Conservation (phyloP, 2,329 filamentous ascomycete species). For the Graphilbum ipis-grandicollis region DNA sequence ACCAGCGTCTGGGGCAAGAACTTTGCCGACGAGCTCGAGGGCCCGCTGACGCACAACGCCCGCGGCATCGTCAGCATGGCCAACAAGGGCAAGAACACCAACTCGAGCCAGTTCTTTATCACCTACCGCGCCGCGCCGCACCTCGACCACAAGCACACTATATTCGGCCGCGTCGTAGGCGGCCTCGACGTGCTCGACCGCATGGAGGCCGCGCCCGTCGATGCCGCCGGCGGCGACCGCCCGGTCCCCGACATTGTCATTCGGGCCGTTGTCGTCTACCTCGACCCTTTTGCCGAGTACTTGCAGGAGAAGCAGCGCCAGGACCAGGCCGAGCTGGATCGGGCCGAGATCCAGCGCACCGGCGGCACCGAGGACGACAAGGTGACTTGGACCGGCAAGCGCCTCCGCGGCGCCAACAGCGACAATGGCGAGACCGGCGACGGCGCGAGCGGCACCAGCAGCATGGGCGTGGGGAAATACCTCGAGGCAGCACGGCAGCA, state of each 20-base stretch:
- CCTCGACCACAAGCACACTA: constrained; percentile 90
- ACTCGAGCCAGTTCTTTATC: constrained; percentile 90
- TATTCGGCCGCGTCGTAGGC: constrained; percentile 75
- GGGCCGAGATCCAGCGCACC: constrained; percentile 41
- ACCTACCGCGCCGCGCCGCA: constrained; percentile 73
- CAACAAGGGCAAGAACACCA: constrained; percentile 97
- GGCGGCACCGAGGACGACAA: constrained; percentile 75
- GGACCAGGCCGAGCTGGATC: constrained; percentile 38
- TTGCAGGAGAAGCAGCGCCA: constrained; percentile 52
- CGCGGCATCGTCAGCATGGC: constrained; percentile 84
- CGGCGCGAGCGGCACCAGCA: constrained; percentile 12
- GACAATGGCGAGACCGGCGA: constrained; percentile 28
- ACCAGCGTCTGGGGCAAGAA: constrained; percentile 85
- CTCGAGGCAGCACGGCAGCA: constrained; percentile 37
- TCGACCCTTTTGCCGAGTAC: constrained; percentile 94
- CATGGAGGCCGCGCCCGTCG: constrained; percentile 63
- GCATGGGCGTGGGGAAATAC: constrained; percentile 58
- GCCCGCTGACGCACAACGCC: constrained; percentile 65
- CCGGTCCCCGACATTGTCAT: constrained; percentile 69
- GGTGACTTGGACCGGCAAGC: constrained; percentile 92
- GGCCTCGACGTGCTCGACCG: constrained; percentile 53
- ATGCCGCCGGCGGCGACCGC: constrained; percentile 55
- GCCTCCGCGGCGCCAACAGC: constrained; percentile 52
- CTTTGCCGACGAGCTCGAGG: constrained; percentile 87
- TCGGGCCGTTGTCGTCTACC: constrained; percentile 66